Base-by-base conservation (phyloP, 345 rosid genomes). In the Trapa incisa region DNA sequence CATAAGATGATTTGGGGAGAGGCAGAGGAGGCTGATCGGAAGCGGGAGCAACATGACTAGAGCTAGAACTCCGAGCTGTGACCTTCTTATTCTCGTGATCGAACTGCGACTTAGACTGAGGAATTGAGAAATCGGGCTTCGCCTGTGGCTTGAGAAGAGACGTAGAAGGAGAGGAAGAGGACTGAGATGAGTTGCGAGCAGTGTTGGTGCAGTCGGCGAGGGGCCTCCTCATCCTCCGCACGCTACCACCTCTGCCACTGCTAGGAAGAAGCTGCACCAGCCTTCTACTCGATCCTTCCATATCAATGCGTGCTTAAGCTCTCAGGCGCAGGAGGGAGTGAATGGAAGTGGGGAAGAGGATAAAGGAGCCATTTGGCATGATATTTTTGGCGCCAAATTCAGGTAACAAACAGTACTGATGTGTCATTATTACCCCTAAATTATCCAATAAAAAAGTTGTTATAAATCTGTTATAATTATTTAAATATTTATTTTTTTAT, bases 161-260 rank as follows among this genome's bases (percentile, higher is more conserved):
- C 6, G 70, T 32, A 17, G 63, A 16, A 8, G 62, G 29, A 15
- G 63, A 12, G 7, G 70, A 36, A 37, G 70, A 43, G 9, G 70
- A n/a, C 61, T 15, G 69, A 36, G 69, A 67, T 17, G 69, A 67
- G 61, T 29, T 13, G 37, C 6, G 37, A 17, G 37, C 62, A 14
- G 62, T 16, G 63, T 67, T 67, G 63, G 29, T 38, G 63, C 62
- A 45, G n/a, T 54, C 63, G 36, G 47, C 2, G 22, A 67, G 50
- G 0, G 70, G 50, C 63, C 12, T 67, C 70, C 70, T 43, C 38
- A 47, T 54, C 29, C 69, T 10, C 60, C 61, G 4, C 35, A 5
- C 4, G 69, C 33, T 3, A 5, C 42, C 15, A 57, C 69, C 61
- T 37, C 63, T 17, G 70, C 63, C 2, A 29, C 5, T 16, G 60